phyloP scores from a whole-genome alignment of 1,284 basidiomycete species.

The Cryptococcus deneoformans region DNA sequence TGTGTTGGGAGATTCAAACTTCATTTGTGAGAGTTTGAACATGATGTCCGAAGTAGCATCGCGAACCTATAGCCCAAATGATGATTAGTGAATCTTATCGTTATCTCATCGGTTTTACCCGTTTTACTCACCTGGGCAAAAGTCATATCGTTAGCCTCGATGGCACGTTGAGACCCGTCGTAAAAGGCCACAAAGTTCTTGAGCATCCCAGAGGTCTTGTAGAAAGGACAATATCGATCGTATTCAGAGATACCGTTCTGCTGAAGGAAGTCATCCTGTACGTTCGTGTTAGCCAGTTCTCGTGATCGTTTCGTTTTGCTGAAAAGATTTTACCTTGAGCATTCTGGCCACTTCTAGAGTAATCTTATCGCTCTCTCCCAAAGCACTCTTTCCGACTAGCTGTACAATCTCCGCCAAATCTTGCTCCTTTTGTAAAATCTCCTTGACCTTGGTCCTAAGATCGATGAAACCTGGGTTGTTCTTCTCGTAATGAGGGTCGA shows the following conservation, averaged over 20 bases:
- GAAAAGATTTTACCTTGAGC: constrained; percentile 58
- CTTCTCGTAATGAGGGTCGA: constrained; percentile 90
- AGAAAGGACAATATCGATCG: constrained; percentile 96
- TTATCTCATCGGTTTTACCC: background rate
- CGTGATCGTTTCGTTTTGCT: background rate
- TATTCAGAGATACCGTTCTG: constrained; percentile 99
- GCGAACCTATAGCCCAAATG: constrained; percentile 58
- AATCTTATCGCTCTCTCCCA: constrained; percentile 98
- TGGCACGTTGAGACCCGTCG: constrained; percentile 76
- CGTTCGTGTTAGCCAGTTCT: constrained; percentile 45
- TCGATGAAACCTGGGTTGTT: constrained; percentile 91
- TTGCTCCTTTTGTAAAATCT: constrained; percentile 97
- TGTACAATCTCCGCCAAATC: constrained; percentile 99
- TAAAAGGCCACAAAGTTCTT: constrained; percentile 96
- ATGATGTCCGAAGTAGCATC: constrained; percentile 83
- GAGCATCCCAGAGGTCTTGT: constrained; percentile 96
- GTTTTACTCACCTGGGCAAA: constrained; percentile 61
- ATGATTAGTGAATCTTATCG: background rate
- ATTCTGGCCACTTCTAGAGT: constrained; percentile 96
- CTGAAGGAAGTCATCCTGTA: constrained; percentile 94
- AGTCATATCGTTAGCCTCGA: constrained; percentile 82
- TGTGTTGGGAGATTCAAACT: constrained; percentile 76
- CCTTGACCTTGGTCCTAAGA: constrained; percentile 86
- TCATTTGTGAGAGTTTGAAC: constrained; percentile 97
- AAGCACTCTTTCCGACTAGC: constrained; percentile 95